Percentiles rank a stretch among this genome's conserved stretches.
Evolutionary conservation across 371 early-diverging fungal species (phyloP).

Genomic region (Mortierella polycephala): DNA sequence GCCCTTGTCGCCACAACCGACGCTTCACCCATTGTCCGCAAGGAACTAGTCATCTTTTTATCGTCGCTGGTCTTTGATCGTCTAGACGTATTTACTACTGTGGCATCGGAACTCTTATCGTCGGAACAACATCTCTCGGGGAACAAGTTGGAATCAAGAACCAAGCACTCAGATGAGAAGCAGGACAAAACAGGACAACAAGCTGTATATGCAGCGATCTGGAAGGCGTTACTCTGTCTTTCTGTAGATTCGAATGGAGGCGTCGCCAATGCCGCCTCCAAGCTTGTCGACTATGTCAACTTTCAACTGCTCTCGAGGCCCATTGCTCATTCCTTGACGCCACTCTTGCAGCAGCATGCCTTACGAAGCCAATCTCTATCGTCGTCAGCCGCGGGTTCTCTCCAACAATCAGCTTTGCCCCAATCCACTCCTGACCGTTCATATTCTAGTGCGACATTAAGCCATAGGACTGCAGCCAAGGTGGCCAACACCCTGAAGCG

Average conservation of each 20-base stretch:
- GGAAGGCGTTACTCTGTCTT: constrained; percentile 82
- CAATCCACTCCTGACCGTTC: constrained; percentile 18
- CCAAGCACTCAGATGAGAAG: constrained; percentile 24
- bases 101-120: constrained; percentile 76
- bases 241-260: constrained; percentile 83
- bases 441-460: constrained; percentile 22
- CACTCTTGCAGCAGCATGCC: constrained; percentile 45
- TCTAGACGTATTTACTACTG: constrained; percentile 66
- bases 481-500: constrained; percentile 58
- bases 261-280: constrained; percentile 71
- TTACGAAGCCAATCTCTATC: constrained; percentile 24
- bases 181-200: constrained; percentile 39
- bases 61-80: constrained; percentile 76
- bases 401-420: constrained; percentile 12
- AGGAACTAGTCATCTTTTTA: constrained; percentile 80
- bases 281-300: constrained; percentile 81
- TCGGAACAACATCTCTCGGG: constrained; percentile 58
- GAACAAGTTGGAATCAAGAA: constrained; percentile 21
- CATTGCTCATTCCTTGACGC: constrained; percentile 35
- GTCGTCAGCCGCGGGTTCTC: constrained; percentile 14
- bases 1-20: constrained; percentile 76
- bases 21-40: constrained; percentile 85
- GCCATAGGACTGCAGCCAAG: constrained; percentile 27
- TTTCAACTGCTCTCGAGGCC: constrained; percentile 58
- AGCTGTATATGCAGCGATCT: constrained; percentile 72